These are phyloP conservation scores for Dictyostelium firmibasis DNA, from an alignment of 78 protist genomes.

Conservation along the genomic window DNA sequence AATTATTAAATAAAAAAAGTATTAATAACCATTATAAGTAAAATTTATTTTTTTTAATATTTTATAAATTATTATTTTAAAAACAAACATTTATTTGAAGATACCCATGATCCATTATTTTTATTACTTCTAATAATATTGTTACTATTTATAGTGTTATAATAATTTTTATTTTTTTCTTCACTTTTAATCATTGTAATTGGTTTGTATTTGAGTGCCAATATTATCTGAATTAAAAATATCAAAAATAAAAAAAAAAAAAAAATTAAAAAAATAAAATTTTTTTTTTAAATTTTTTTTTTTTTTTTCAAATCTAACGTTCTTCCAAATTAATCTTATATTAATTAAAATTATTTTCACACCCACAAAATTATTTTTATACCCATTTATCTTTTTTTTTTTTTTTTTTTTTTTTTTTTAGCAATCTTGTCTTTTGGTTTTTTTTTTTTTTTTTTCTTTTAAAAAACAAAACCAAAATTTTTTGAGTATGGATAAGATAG, in stretches of 20 bases:
- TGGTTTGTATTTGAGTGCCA: background rate
- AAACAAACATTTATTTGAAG: conserved; percentile 24
- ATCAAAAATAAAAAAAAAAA: background rate
- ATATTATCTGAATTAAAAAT: background rate
- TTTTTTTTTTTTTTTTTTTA: too few relatives aligned
- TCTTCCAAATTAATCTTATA: too few relatives aligned
- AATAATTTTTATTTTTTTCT: background rate
- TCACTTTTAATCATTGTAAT: background rate
- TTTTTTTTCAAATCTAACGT: background rate
- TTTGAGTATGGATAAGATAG: too few relatives aligned
- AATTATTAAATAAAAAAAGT: too few relatives aligned
- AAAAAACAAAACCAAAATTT: too few relatives aligned
- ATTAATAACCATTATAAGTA: background rate
- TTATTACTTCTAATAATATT: background rate
- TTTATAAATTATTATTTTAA: background rate
- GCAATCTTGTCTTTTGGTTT: too few relatives aligned
- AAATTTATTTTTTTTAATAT: background rate
- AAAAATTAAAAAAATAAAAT: too few relatives aligned
- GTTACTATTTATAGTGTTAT: background rate
- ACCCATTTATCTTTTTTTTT: background rate
- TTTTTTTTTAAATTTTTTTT: too few relatives aligned
- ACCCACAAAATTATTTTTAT: background rate
- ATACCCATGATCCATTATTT: background rate
- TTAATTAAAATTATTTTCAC: too few relatives aligned
- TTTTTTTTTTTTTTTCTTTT: too few relatives aligned